These are phyloP conservation scores for Neofusicoccum kwambonambiense DNA, from an alignment of 2,329 filamentous ascomycete genomes.

Conservation along the genomic window DNA sequence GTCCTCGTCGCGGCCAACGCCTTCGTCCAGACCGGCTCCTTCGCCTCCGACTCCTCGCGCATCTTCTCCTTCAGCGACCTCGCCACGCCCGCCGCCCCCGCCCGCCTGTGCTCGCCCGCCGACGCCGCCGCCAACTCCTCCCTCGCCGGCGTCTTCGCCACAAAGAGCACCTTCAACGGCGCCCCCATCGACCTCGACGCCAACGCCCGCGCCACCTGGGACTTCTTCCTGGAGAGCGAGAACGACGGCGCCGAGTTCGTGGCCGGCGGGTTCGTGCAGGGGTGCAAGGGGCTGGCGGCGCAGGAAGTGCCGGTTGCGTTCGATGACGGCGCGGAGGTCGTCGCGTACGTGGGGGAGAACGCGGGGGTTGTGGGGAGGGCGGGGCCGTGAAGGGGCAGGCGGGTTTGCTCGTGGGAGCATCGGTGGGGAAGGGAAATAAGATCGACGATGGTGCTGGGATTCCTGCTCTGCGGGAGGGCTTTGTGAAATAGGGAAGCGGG, in stretches of 20 bases:
- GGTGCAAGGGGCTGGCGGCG: background rate
- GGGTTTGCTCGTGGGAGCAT: too few species aligned
- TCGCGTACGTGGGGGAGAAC: constrained; percentile 1
- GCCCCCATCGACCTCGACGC: background rate
- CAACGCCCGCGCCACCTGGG: background rate
- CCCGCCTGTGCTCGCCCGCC: background rate
- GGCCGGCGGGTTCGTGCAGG: background rate
- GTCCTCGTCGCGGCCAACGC: background rate
- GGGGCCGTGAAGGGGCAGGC: background rate
- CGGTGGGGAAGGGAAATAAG: too few species aligned
- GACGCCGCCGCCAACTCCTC: background rate
- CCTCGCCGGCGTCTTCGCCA: background rate
- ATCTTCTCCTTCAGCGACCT: constrained; percentile 14
- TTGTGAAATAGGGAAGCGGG: too few species aligned
- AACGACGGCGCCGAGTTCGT: background rate
- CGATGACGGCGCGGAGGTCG: background rate
- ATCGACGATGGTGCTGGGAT: too few species aligned
- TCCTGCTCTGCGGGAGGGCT: too few species aligned
- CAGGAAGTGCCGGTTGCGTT: constrained; percentile 2
- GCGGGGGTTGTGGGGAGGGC: constrained; percentile 1
- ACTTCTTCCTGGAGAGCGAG: background rate
- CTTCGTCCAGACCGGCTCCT: background rate
- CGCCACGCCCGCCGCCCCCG: background rate
- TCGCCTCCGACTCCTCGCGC: background rate
- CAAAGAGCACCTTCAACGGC: constrained; percentile 5